A percentile compares a stretch with the other conserved stretches of the same genome.
These are phyloP conservation scores for Auricularia heimuer DNA, from an alignment of 768 basidiomycete genomes.

Conservation along the genomic window DNA sequence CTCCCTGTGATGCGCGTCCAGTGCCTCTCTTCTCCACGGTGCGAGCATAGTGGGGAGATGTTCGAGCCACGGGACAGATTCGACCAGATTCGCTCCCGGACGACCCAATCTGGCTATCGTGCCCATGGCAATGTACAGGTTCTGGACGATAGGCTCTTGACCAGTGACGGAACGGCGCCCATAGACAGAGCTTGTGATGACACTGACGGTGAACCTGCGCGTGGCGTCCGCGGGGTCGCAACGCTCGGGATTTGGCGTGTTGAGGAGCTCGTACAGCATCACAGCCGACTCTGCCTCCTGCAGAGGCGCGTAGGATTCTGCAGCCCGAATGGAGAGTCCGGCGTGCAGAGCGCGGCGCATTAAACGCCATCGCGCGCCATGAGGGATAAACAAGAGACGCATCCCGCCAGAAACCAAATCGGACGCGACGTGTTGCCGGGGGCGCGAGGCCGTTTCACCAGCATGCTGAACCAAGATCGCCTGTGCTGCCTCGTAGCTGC, in stretches of 20 bases:
- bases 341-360: conserved; percentile 42
- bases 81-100: conserved; percentile 27
- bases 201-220: background rate
- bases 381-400: background rate
- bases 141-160: background rate
- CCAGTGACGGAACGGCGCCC: background rate
- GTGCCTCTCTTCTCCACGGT: conserved; percentile 48
- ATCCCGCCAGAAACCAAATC: background rate
- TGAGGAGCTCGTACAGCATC: conserved; percentile 19
- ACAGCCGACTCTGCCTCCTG: conserved; percentile 31
- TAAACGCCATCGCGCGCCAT: background rate
- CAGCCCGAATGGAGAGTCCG: conserved; percentile 45
- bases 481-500: background rate
- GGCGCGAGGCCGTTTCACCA: background rate
- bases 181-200: background rate
- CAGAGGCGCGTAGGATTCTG: conserved; percentile 38
- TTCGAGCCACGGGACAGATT: conserved; percentile 20
- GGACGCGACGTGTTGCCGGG: background rate
- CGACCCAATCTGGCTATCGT: conserved; percentile 5
- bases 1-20: conserved; percentile 47
- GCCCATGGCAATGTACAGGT: background rate
- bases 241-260: background rate
- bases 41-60: conserved; percentile 39
- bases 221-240: background rate
- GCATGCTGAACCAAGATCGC: background rate